These are phyloP conservation scores for Athelia psychrophila DNA, from an alignment of 1,284 basidiomycete species.

Conservation along the genomic window DNA sequence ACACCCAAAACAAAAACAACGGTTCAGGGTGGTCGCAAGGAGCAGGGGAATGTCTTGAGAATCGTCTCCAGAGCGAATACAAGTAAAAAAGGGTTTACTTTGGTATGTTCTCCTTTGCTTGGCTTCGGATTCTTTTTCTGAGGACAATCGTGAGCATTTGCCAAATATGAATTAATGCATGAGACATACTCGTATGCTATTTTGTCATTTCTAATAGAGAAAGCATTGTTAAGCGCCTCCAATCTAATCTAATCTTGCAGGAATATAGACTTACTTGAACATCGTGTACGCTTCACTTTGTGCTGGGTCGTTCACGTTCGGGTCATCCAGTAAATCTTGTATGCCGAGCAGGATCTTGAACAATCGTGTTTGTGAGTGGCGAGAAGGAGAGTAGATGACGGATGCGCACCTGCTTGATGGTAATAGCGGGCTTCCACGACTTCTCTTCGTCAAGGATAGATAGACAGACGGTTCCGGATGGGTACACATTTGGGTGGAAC, in stretches of 20 bases:
- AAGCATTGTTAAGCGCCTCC: background rate
- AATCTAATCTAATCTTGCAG: constrained; percentile 1
- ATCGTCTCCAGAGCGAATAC: background rate
- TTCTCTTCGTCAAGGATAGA: constrained; percentile 99
- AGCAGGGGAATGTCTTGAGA: background rate
- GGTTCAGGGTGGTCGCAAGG: background rate
- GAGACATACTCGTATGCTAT: constrained; percentile 78
- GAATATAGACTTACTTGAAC: constrained; percentile 75
- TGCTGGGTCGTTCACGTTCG: constrained; percentile 93
- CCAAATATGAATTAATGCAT: constrained; percentile 6
- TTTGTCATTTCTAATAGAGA: constrained; percentile 75
- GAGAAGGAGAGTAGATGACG: background rate
- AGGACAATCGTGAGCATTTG: constrained; percentile 7
- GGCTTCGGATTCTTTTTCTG: constrained; percentile 74
- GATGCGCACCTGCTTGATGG: constrained; percentile 88
- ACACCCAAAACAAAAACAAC: no score
- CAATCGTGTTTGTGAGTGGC: background rate
- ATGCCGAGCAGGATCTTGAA: constrained; percentile 90
- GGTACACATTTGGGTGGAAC: constrained; percentile 99
- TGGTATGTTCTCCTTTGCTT: constrained; percentile 83
- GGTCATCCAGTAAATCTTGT: constrained; percentile 92
- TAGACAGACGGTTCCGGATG: constrained; percentile 96
- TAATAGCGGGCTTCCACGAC: constrained; percentile 98
- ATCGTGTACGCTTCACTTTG: constrained; percentile 97
- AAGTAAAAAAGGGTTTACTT: constrained; percentile 46